phyloP scores from a whole-genome alignment of 768 basidiomycete genomes.

The Mycena pura region DNA sequence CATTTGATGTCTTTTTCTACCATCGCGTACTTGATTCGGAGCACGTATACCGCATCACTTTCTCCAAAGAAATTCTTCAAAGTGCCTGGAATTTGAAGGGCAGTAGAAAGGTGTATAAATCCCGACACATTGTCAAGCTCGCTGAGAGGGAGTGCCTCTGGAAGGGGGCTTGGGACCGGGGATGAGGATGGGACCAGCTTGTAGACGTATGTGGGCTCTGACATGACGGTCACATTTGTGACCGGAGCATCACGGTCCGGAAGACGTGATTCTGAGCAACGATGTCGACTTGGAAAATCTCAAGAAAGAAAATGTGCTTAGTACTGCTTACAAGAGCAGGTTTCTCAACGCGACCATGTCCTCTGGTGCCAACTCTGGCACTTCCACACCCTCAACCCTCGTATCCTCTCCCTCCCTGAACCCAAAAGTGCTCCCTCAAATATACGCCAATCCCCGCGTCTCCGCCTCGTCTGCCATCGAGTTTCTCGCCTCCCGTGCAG shows the following conservation, averaged over 20 bases:
- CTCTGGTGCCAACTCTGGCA: conserved; percentile 47
- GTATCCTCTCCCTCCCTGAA: conserved; percentile 44
- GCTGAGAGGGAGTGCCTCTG: conserved; percentile 57
- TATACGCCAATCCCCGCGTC: conserved; percentile 50
- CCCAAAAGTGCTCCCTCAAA: conserved; percentile 31
- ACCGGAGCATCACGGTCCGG: too few species aligned
- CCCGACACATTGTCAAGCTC: conserved; percentile 51
- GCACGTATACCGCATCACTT: conserved; percentile 46
- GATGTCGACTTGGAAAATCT: conserved; percentile 20
- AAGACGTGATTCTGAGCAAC: conserved; percentile 52
- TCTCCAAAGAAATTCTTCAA: conserved; percentile 52
- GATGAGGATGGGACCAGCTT: conserved; percentile 58
- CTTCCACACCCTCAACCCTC: conserved; percentile 48
- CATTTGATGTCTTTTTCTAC: conserved; percentile 52
- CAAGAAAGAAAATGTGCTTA: conserved; percentile 26
- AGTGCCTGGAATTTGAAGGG: conserved; percentile 54
- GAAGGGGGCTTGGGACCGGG: conserved; percentile 49
- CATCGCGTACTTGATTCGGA: conserved; percentile 50
- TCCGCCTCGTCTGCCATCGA: conserved; percentile 74
- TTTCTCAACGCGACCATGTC: conserved; percentile 25
- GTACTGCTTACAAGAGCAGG: too few species aligned
- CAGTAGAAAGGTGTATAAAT: conserved; percentile 66
- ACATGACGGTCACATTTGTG: too few species aligned
- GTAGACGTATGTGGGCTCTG: conserved; percentile 61
- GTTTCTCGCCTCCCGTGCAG: conserved; percentile 63